Evolutionary conservation across 228 moss, liverwort and hornwort species (phyloP).

Genomic region (Sphagnum fallax): DNA sequence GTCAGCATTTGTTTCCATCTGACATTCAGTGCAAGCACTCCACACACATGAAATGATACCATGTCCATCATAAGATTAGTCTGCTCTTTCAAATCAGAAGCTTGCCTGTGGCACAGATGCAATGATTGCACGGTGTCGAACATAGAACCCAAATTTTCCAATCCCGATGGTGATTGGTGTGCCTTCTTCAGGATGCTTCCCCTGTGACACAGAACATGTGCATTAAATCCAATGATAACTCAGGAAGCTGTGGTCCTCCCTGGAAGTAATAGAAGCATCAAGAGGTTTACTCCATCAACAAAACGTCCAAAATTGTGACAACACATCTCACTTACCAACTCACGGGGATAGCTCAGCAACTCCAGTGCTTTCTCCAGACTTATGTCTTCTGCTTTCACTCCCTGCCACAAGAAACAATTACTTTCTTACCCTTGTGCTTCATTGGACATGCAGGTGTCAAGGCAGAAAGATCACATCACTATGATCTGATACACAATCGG

Average conservation of each 20-base stretch:
- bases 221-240: neutral
- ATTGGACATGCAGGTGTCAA: neutral
- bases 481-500: neutral
- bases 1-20: neutral
- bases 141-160: slow-evolving; percentile 69
- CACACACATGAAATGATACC: neutral
- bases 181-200: slow-evolving; percentile 64
- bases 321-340: slow-evolving; percentile 42
- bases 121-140: slow-evolving; percentile 62
- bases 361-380: slow-evolving; percentile 57
- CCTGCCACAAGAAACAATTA: slow-evolving; percentile 13
- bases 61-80: neutral
- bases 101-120: slow-evolving; percentile 70
- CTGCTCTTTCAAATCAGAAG: neutral
- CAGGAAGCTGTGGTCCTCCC: neutral
- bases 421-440: neutral
- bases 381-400: slow-evolving; percentile 41
- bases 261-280: neutral
- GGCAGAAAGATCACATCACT: neutral
- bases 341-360: slow-evolving; percentile 75
- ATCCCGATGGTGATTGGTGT: slow-evolving; percentile 51
- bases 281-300: neutral
- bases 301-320: neutral
- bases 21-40: neutral
- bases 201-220: slow-evolving; percentile 35